Conservation (phyloP, 805 yeast species). For the Vanderwaltozyma tropicalis region DNA sequence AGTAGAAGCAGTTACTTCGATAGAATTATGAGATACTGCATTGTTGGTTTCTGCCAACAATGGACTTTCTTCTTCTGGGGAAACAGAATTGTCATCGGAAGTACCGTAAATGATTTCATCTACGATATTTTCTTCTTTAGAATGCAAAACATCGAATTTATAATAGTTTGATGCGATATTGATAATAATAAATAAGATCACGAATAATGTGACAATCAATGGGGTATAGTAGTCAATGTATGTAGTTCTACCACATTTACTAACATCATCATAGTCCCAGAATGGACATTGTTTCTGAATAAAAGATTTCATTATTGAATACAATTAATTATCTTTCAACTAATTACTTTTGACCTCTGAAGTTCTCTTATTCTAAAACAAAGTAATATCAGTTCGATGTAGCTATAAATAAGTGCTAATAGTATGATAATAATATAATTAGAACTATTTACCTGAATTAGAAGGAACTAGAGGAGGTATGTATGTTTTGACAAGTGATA, state of each 20-base stretch:
- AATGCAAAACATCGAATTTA: conserved; percentile 10
- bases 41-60: conserved; percentile 5
- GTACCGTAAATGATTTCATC: conserved; percentile 10
- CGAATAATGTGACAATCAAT: conserved; percentile 4
- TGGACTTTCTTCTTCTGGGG: conserved; percentile 13
- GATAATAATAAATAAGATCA: conserved; percentile 7
- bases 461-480: too few relatives aligned
- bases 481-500: too few relatives aligned
- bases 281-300: conserved; percentile 7
- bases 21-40: neutral
- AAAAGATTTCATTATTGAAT: neutral
- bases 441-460: too few relatives aligned
- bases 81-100: too few relatives aligned
- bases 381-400: too few relatives aligned
- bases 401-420: too few relatives aligned
- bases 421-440: too few relatives aligned
- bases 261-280: conserved; percentile 57
- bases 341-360: neutral
- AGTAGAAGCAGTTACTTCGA: neutral
- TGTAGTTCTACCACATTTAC: conserved; percentile 38
- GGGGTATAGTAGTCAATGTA: conserved; percentile 30
- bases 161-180: conserved; percentile 14
- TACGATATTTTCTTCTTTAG: conserved; percentile 10
- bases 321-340: neutral
- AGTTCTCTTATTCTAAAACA: too few relatives aligned